phyloP scores from a whole-genome alignment of 306 rosid species.

The Lathyrus aphaca region DNA sequence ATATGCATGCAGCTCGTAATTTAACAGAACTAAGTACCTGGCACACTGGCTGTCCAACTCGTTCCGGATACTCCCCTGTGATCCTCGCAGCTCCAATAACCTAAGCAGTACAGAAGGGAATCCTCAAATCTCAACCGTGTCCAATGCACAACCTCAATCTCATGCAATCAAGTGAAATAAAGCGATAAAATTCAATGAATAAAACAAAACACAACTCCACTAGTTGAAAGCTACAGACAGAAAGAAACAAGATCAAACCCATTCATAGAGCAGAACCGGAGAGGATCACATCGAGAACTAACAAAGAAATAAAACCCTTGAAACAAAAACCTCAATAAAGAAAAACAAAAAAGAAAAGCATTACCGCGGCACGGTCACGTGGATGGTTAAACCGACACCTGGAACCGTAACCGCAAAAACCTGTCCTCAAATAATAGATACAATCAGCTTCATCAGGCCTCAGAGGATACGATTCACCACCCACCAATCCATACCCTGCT shows the following conservation, averaged over 20 bases:
- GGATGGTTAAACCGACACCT: conserved; percentile 99
- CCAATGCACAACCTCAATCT: conserved; percentile 44
- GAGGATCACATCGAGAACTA: conserved; percentile 32
- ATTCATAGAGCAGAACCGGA: not conserved
- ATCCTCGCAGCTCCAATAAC: conserved; percentile 80
- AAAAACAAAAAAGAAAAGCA: conserved; percentile 25
- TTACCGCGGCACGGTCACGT: conserved; percentile 83
- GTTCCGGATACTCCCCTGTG: conserved; percentile 79
- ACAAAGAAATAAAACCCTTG: conserved; percentile 34
- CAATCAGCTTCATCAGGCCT: conserved; percentile 92
- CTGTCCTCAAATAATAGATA: conserved; percentile 79
- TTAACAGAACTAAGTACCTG: conserved; percentile 67
- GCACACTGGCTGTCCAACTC: conserved; percentile 91
- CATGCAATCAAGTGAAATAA: conserved; percentile 19
- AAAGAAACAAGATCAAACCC: conserved; percentile 44
- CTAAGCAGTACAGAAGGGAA: conserved; percentile 49
- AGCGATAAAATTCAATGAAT: conserved; percentile 12
- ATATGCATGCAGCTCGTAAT: conserved; percentile 27
- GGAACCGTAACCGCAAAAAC: conserved; percentile 87
- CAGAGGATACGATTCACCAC: conserved; percentile 84
- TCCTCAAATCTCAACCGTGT: conserved; percentile 38
- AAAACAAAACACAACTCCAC: not conserved
- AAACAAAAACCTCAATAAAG: conserved; percentile 11
- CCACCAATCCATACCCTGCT: conserved; percentile 59
- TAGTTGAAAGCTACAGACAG: conserved; percentile 23